Base-by-base conservation (phyloP, 805 yeast genomes). In the Starmerella apis region DNA sequence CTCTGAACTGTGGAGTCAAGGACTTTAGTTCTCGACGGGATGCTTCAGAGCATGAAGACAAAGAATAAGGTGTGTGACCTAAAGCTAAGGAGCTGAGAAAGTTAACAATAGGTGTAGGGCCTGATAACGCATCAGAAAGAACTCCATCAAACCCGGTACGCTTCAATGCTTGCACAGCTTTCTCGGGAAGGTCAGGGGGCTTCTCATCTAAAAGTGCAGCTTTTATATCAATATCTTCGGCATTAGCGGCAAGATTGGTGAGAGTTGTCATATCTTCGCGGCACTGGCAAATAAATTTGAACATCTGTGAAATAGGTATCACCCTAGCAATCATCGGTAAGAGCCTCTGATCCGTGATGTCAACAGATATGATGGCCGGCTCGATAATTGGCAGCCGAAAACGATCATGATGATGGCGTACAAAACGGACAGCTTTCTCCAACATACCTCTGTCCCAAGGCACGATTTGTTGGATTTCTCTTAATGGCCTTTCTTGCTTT, bases 141-240 rank as follows among this genome's bases (percentile, higher is more conserved):
- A 77, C 85, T 0, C 95, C 92, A 49, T 84, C 95, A 63, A 92
- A 87, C 0, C 95, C 95, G 20, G 69, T 64, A 0, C 50, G 31
- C 25, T 55, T 59, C 2, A 86, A 57, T 43, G 71, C 61, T 8
- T 68, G 69, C 2, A 50, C 39, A 1, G 24, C 22, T 43, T 49
- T 54, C 47, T 45, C 86, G 77, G 43, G 31, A 5, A 24, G 5
- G 46, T 81, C 18, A 5, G 22, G 7, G 16, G 22, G 2, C 6
- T 27, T 16, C 3, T 16, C 33, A 13, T 36, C 20, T 14, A 48
- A 27, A n/a, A 43, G 19, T 2, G 42, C 23, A 2, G 50, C 38
- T 14, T 46, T 43, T 13, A 52, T n/a, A 6, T 46, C 47, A 68
- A 66, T 14, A 60, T 61, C 51, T 23, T 25, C 43, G 5, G 31